Conservation (phyloP, 108 stramenopile species). For the Cylindrotheca fusiformis region DNA sequence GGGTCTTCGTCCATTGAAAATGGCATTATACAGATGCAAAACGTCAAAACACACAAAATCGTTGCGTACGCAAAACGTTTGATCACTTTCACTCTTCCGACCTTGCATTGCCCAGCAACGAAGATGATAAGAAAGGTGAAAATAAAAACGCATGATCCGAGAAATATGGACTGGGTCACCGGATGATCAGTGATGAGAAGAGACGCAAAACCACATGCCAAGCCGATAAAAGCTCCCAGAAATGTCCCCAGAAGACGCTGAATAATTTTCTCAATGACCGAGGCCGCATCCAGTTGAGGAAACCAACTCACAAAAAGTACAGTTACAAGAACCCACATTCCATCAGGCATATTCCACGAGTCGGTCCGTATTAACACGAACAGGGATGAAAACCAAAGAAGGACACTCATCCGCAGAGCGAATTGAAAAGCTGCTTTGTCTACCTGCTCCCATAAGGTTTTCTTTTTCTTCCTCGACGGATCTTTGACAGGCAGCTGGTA, state of each 20-base stretch:
- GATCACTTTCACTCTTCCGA: slow-evolving; percentile 16
- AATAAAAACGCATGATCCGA: slow-evolving; percentile 10
- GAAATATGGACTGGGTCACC: slow-evolving; percentile 12
- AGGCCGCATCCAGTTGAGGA: slow-evolving; percentile 33
- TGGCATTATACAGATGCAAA: slow-evolving; percentile 27
- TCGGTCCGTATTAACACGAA: slow-evolving; percentile 23
- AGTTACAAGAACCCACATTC: slow-evolving; percentile 35
- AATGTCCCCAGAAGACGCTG: slow-evolving; percentile 33
- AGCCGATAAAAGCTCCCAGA: slow-evolving; percentile 26
- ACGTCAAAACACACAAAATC: slow-evolving; percentile 30
- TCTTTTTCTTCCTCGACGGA: slow-evolving; percentile 2
- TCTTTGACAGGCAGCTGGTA: neutral
- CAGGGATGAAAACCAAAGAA: slow-evolving; percentile 17
- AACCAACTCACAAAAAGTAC: slow-evolving; percentile 38
- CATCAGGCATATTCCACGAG: slow-evolving; percentile 8
- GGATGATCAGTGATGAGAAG: neutral
- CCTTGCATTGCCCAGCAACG: slow-evolving; percentile 13
- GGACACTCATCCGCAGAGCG: slow-evolving; percentile 22
- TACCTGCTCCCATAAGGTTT: slow-evolving; percentile 5
- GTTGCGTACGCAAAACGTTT: slow-evolving; percentile 20
- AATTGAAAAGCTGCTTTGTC: slow-evolving; percentile 29
- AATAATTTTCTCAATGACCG: slow-evolving; percentile 29
- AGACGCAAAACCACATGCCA: slow-evolving; percentile 23
- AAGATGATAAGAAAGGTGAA: slow-evolving; percentile 22
- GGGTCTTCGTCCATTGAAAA: slow-evolving; percentile 21